Percentiles rank a stretch among this genome's conserved stretches.
Evolutionary conservation across 345 rosid genomes (phyloP).

Genomic region (Euphorbia pulcherrima): DNA sequence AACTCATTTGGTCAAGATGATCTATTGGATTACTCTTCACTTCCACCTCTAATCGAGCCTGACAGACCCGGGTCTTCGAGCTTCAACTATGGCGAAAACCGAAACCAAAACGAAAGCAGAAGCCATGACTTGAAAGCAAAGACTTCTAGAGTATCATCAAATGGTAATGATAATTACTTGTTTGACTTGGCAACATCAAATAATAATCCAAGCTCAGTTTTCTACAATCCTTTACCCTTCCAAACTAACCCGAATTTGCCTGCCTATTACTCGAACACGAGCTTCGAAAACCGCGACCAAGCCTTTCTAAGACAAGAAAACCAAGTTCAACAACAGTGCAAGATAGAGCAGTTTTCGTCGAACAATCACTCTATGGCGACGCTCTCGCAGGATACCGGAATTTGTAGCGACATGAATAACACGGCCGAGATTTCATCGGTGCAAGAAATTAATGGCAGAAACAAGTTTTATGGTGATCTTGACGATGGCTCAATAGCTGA

Average conservation of each 20-base stretch:
- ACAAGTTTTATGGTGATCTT: conserved; percentile 27
- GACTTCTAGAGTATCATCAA: conserved; percentile 19
- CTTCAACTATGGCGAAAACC: conserved; percentile 19
- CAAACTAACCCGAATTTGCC: conserved; percentile 18
- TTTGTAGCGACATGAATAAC: conserved; percentile 54
- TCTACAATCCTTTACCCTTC: conserved; percentile 15
- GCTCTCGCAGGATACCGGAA: conserved; percentile 61
- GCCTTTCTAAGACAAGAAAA: conserved; percentile 21
- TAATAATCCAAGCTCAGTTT: conserved; percentile 13
- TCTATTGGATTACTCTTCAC: conserved; percentile 40
- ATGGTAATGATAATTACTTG: conserved; percentile 22
- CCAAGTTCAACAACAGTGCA: conserved; percentile 26
- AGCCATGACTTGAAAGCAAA: conserved; percentile 30
- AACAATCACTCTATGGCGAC: conserved; percentile 46
- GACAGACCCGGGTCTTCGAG: conserved; percentile 24
- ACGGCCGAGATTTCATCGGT: conserved; percentile 48
- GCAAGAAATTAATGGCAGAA: conserved; percentile 27
- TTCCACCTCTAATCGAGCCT: conserved; percentile 55
- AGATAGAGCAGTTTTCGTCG: conserved; percentile 51
- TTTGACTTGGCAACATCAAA: not conserved
- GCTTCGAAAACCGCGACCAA: conserved; percentile 15
- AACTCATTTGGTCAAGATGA: conserved; percentile 42
- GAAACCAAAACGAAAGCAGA: conserved; percentile 12
- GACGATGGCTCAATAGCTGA: conserved; percentile 30
- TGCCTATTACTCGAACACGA: conserved; percentile 12